Base-by-base conservation (phyloP, 2,329 filamentous ascomycete species). In the Polychaeton citri region DNA sequence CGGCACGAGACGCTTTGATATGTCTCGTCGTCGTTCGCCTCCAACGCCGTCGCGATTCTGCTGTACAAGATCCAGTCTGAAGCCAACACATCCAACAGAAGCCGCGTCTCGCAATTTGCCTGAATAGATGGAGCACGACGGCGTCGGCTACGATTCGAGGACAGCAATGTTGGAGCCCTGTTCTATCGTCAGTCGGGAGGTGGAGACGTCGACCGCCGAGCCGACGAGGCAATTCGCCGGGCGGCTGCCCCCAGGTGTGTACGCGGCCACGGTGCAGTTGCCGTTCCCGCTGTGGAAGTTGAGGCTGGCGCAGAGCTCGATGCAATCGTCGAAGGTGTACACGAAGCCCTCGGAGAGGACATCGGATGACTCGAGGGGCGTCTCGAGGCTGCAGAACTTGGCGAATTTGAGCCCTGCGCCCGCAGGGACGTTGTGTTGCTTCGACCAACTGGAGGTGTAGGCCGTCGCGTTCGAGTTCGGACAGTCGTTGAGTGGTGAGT, bases 281-380 rank as follows among this genome's bases (percentile, higher is more conserved):
- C 18, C 8, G 32, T 28, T 32, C 15, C 31, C 38, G 10, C 33
- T 36, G 30, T 43, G 38, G 38, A 38, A 47, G 31, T 58, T 57
- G 41, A 49, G 45, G 18, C 46, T 44, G 9, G 55, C 52, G 41
- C 55, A 59, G 24, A 55, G 17, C 36, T 57, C 53, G 19, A 58
- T 47, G 44, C 55, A 59, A 37, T 59, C 55, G 41, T 42, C 42
- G 42, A 59, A 54, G 36, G 43, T 50, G 44, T 58, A 59, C 13
- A 56, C 55, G 41, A 49, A 59, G 6, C 51, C 53, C 36, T 50
- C 41, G 9, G 38, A 42, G 16, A 41, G 37, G n/a, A 44, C 35
- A 33, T 41, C 38, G 4, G 35, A 34, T 7, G 30, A 19, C 5
- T 44, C 35, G 6, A 57, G 40, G 4, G 55, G 54, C 17, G 44